Evolutionary conservation across 2,329 filamentous ascomycete genomes (phyloP).

Genomic region (Aspergillus tubingensis): DNA sequence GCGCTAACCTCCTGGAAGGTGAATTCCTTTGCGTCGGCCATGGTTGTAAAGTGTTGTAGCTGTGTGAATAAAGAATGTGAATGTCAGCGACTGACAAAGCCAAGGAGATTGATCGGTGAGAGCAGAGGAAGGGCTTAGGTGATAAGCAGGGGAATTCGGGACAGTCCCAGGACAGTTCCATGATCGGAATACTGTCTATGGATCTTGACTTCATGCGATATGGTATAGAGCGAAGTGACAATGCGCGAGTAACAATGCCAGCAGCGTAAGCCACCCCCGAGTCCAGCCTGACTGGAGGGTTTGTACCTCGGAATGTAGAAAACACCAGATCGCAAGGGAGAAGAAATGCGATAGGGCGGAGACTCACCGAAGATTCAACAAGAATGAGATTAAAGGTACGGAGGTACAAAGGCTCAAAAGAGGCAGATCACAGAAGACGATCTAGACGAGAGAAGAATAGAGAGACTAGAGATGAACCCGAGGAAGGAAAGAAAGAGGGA

Average conservation of each 20-base stretch:
- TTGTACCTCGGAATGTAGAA: background rate
- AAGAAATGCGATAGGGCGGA: background rate
- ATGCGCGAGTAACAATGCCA: background rate
- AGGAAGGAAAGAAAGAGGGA: conserved; percentile 9
- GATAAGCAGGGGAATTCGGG: background rate
- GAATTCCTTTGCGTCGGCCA: conserved; percentile 62
- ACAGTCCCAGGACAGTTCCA: background rate
- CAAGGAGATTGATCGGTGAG: background rate
- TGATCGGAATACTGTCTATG: background rate
- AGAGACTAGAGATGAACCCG: conserved; percentile 8
- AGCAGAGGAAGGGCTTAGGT: background rate
- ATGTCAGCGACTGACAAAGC: background rate
- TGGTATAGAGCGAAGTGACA: background rate
- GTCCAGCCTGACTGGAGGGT: background rate
- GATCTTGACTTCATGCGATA: background rate
- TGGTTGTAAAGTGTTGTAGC: conserved; percentile 26
- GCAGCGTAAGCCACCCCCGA: background rate
- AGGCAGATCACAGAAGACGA: conserved; percentile 9
- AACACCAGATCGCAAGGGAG: background rate
- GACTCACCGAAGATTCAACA: background rate
- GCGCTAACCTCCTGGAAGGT: conserved; percentile 79
- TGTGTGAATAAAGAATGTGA: background rate
- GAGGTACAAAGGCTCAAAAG: background rate
- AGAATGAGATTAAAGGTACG: background rate
- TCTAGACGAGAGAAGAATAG: conserved; percentile 2